Base-by-base conservation (phyloP, 805 yeast species). In the Candida anglica region DNA sequence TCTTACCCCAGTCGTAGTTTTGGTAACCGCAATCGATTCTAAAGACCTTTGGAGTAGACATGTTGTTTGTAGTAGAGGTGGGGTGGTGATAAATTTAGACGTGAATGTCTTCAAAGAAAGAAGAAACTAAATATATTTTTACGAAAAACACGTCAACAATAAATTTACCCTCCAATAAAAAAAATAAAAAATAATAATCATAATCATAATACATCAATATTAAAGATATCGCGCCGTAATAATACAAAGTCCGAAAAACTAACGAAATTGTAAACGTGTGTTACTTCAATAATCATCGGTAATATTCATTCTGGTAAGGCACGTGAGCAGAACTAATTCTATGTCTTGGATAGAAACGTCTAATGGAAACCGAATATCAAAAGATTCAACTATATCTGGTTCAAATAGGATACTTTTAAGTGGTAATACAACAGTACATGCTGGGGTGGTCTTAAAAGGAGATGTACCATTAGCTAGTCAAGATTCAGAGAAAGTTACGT, bases 1-100 rank as follows among this genome's bases (percentile, higher is more conserved):
- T 59, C 53, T 89, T 91, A 41, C 88, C 89, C 93, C 93, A 84
- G 56, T 78, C 93, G 63, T 84, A 84, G 64, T 81, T 81, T 58
- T 85, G 95, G 57, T 64, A 80, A 18, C 86, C 86, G 61, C 64
- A 63, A 49, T 65, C 62, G 44, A 65, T 55, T 60, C 68, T 63
- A 43, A 63, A 63, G 29, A 66, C 47, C 23, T 39, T 39, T 15
- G 59, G 23, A 21, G 11, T 11, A 11, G 23, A 50, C 63, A 59
- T 58, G 15, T 28, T 31, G 15, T 28, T 19, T 27, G 3, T 11
- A 29, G n/a, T n/a, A n/a, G n/a, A n/a, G n/a, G n/a, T n/a, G n/a
- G n/a, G n/a, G n/a, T n/a, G n/a, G n/a, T n/a, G n/a, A n/a, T n/a
- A n/a, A n/a, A n/a, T n/a, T n/a, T n/a, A n/a, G 22, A n/a, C n/a